A percentile compares a stretch with the other conserved stretches of the same genome.
These are phyloP conservation scores for Pulveroboletus ravenelii DNA, from an alignment of 768 basidiomycete species.

Conservation along the genomic window DNA sequence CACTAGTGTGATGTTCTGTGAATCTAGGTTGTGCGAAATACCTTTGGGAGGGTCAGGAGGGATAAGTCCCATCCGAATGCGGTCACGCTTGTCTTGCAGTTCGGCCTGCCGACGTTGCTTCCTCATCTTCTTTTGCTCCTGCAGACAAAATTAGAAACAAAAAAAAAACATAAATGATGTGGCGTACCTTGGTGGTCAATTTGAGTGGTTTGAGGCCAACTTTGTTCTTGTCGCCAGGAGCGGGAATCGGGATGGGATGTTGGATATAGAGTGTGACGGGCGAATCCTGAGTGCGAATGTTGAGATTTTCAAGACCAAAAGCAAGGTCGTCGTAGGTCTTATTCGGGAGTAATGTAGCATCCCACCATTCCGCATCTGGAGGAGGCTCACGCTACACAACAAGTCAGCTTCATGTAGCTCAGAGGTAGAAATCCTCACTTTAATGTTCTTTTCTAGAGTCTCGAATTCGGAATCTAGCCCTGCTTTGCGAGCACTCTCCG, in stretches of 20 bases:
- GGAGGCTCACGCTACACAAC: slow-evolving; percentile 70
- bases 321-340: slow-evolving; percentile 75
- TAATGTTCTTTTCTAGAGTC: slow-evolving; percentile 83
- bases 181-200: slow-evolving; percentile 77
- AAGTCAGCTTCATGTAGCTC: background rate
- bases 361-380: slow-evolving; percentile 97
- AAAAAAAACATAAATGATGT: background rate
- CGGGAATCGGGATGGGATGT: slow-evolving; percentile 95
- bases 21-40: slow-evolving; percentile 24
- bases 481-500: slow-evolving; percentile 87
- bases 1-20: background rate
- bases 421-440: slow-evolving; percentile 43
- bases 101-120: slow-evolving; percentile 84
- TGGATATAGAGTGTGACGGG: slow-evolving; percentile 90
- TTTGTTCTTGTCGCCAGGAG: slow-evolving; percentile 81
- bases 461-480: slow-evolving; percentile 92
- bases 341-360: slow-evolving; percentile 75
- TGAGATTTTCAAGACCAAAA: slow-evolving; percentile 51
- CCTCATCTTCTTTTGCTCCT: slow-evolving; percentile 97
- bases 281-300: slow-evolving; percentile 61
- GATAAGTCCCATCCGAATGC: slow-evolving; percentile 91
- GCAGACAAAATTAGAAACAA: slow-evolving; percentile 2
- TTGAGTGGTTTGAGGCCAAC: slow-evolving; percentile 78
- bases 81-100: slow-evolving; percentile 89
- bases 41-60: slow-evolving; percentile 96